Evolutionary conservation across 2,329 filamentous ascomycete species (phyloP).

Genomic region (Penicillium sclerotigenum): DNA sequence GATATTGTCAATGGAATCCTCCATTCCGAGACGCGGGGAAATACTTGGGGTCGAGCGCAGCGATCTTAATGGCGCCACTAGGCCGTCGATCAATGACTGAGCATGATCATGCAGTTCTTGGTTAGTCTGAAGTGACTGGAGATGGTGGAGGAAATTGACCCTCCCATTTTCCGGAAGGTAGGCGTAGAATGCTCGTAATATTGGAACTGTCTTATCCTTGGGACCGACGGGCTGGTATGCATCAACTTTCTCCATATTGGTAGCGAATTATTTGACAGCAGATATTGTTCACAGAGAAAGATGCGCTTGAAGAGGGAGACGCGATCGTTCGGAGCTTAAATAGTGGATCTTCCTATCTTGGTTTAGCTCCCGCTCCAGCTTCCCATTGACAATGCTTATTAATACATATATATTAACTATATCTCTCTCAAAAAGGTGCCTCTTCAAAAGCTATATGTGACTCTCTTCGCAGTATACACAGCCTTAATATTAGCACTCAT

Average conservation of each 20-base stretch:
- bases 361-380: neutral
- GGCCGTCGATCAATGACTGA: neutral
- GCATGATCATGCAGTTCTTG: neutral
- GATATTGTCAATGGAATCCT: neutral
- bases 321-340: neutral
- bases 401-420: too few relatives aligned
- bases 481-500: too few relatives aligned
- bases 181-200: neutral
- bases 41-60: neutral
- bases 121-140: neutral
- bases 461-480: too few relatives aligned
- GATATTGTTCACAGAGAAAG: neutral
- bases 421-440: too few relatives aligned
- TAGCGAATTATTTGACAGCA: neutral
- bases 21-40: neutral
- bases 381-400: neutral
- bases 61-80: neutral
- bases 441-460: too few relatives aligned
- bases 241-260: neutral
- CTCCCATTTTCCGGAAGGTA: neutral
- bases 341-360: neutral
- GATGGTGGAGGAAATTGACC: neutral
- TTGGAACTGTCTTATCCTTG: neutral
- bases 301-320: neutral
- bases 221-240: neutral